Evolutionary conservation across 768 basidiomycete genomes (phyloP).

Genomic region (Tubosaeta sp.): DNA sequence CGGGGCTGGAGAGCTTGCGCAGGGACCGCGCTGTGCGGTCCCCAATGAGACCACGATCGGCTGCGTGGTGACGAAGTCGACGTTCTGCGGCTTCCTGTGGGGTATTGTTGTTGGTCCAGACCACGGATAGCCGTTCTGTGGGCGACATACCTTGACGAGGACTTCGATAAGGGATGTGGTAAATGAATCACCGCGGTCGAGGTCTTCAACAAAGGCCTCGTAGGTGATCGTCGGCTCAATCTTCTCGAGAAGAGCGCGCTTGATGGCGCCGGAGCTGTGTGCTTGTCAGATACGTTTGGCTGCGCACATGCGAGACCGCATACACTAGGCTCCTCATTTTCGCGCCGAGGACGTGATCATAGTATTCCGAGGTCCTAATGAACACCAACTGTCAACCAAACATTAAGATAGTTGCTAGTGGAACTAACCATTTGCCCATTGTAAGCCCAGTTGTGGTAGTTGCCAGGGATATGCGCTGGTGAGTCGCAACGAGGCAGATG

Average conservation of each 20-base stretch:
- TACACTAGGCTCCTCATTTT: constrained; percentile 81
- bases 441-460: constrained; percentile 9
- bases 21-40: constrained; percentile 64
- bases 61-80: constrained; percentile 45
- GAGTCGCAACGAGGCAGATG: constrained; percentile 25
- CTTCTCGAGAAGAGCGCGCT: constrained; percentile 62
- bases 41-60: constrained; percentile 58
- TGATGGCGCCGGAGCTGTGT: constrained; percentile 67
- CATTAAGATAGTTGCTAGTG: not conserved
- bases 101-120: constrained; percentile 1
- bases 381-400: not conserved
- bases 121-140: not conserved
- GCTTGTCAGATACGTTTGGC: not conserved
- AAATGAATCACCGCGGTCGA: constrained; percentile 78
- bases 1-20: constrained; percentile 49
- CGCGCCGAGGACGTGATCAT: constrained; percentile 66
- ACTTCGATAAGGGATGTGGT: constrained; percentile 72
- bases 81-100: constrained; percentile 79
- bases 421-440: constrained; percentile 74
- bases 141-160: constrained; percentile 62
- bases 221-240: constrained; percentile 62
- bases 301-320: constrained; percentile 20
- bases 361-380: constrained; percentile 63
- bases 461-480: constrained; percentile 4
- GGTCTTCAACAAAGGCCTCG: constrained; percentile 69